Base-by-base conservation (phyloP, 768 basidiomycete genomes). In the Cantharellus cinnabarinus region DNA sequence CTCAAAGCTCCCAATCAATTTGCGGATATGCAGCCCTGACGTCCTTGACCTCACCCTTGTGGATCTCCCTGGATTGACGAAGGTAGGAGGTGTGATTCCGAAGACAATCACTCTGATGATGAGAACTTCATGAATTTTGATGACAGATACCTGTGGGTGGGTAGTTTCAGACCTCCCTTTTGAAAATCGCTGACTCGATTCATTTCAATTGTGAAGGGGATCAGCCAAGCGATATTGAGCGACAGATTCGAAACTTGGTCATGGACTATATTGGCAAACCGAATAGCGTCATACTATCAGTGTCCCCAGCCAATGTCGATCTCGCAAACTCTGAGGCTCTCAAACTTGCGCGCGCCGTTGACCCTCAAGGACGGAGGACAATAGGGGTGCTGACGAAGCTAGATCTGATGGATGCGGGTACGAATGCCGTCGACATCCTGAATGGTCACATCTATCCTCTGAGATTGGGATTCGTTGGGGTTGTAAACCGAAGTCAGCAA, bases 341-440 rank as follows among this genome's bases (percentile, higher is more conserved):
- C 61, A 97, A 98, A 70, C 83, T 99, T 41, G 95, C 94, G 5
- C 85, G 95, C 51, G 80, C 82, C 5, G 90, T 98, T 53, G 95
- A 99, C 66, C 88, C 94, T 0, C 89, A 95, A 70, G 93, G 94
- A 5, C 81, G 95, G 39, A 81, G 95, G 39, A 99, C 95, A 7
- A 89, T 98, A 59, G 95, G 95, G 56, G 86, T 99, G 20, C 76
- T 99, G 56, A 94, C 94, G 10, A 99, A 99, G 71, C 79, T 98
- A 41, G 95, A 99, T 71, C 77, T 99, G 52, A 99, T 99, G 95
- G 95, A 98, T 66, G 93, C 93, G 3, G 95, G 95, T 38, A 99
- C 95, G 41, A 97, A 99, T 69, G 95, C 95, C 29, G 73, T 93
- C 41, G 94, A 99, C 70, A 83, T 98, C 64, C 78, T 98, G 42